phyloP scores from a whole-genome alignment of 768 basidiomycete genomes.

The Tephrocybe sp. region DNA sequence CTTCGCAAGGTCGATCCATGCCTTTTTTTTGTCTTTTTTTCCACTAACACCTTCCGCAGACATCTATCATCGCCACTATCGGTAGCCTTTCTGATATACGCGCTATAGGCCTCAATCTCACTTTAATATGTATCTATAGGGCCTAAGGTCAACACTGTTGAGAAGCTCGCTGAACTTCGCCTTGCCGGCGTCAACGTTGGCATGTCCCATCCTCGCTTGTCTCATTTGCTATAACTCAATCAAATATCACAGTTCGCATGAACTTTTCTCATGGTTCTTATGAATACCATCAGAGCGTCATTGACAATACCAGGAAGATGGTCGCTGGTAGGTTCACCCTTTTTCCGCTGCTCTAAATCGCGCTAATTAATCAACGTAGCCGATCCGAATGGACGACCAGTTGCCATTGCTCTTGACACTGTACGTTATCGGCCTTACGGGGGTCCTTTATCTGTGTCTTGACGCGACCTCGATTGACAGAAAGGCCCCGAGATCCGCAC shows the following conservation, averaged over 20 bases:
- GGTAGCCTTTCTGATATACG: conserved; percentile 47
- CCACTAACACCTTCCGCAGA: conserved; percentile 46
- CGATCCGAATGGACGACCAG: conserved; percentile 79
- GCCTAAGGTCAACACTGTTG: conserved; percentile 91
- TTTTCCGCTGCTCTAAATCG: conserved; percentile 3
- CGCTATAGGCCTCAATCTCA: conserved; percentile 10
- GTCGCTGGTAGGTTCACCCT: conserved; percentile 59
- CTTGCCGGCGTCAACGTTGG: conserved; percentile 97
- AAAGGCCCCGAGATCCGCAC: conserved; percentile 99
- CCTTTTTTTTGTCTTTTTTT: background rate
- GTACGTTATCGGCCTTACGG: conserved; percentile 43
- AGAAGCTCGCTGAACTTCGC: conserved; percentile 82
- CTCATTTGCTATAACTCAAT: background rate
- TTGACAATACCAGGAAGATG: conserved; percentile 94
- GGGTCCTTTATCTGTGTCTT: conserved; percentile 4
- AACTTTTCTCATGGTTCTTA: conserved; percentile 99
- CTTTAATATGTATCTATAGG: conserved; percentile 42
- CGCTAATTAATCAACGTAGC: conserved; percentile 34
- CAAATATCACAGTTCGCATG: conserved; percentile 80
- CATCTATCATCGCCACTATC: conserved; percentile 97
- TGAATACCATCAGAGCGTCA: conserved; percentile 98
- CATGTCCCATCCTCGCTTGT: conserved; percentile 38
- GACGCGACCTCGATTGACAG: conserved; percentile 37
- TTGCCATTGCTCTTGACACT: conserved; percentile 98
- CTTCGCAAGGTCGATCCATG: conserved; percentile 76